Base-by-base conservation (phyloP, 2,329 filamentous ascomycete genomes). In the Xylaria sp. region DNA sequence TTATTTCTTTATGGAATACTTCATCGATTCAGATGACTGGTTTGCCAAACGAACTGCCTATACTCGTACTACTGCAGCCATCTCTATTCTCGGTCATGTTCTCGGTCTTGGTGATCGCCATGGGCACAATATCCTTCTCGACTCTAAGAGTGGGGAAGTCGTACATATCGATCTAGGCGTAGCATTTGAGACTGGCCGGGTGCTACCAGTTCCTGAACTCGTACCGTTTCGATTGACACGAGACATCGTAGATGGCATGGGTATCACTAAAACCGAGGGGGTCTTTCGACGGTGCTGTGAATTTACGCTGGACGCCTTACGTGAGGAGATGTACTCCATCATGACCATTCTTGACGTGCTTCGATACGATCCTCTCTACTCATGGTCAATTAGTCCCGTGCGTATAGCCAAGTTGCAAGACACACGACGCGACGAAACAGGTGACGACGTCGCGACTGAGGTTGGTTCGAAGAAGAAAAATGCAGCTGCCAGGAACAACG, bases 341-440 rank as follows among this genome's bases (percentile, higher is more conserved):
- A 98, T 97, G 94, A 98, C 96, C 0, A 94, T 99, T 62, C 88
- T 99, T 23, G 97, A 99, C 77, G 97, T 99, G 26, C 84, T 99
- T 67, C 92, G 97, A n/a, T 98, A 97, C 80, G 96, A 99, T 84
- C 97, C 96, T 0, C 83, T 99, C 69, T 97, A 98, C 80, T 96
- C 90, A 69, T 99, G 96, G 96, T 95, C 93, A 42, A 90, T 97
- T 65, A 96, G 93, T 11, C 89, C 89, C 0, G 83, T 90, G 40
- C 85, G 89, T 23, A 80, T 91, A 66, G 87, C 88, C 48, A 90
- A 90, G 75, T 80, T 91, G 64, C 89, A 91, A 76, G 87, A 88
- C 74, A 88, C 86, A 9, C 83, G 90, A 53, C 85, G 86, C 48
- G 86, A 81, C 46, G 83, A 81, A 28, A 72, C 67, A 9, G 75